Base-by-base conservation (phyloP, 2,329 filamentous ascomycete species). In the Echinosphaeria canescens region DNA sequence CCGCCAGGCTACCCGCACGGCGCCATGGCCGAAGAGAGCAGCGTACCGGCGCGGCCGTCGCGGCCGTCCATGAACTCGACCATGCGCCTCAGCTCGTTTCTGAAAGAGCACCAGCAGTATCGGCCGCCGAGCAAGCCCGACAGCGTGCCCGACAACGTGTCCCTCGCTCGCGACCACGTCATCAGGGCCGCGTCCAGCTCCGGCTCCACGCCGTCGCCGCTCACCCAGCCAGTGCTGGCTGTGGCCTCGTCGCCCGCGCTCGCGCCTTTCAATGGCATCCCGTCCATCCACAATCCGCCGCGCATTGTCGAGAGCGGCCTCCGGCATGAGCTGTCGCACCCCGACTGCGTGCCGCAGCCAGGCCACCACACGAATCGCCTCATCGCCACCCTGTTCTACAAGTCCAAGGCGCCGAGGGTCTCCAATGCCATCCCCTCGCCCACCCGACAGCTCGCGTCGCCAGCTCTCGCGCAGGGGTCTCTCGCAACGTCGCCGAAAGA, bases 381-480 rank as follows among this genome's bases (percentile, higher is more conserved):
- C 26, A 50, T 74, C 17, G 69, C 65, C 6, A 75, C 69, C 1
- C 49, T 75, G 25, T 62, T 73, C 42, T 75, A 75, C 53, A 68
- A 65, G 44, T 49, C 47, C 10, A 42, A 44, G 19, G 29, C 38
- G 24, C 34, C 37, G 10, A 39, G 42, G 27, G 34, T 41, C 26
- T 41, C 45, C 23, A 44, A 44, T 29, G 44, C 41, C 20, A 38
- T 43, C 18, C 44, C 48, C 14, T 46, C 48, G 27, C 44, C 50
- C 22, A 36, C 44, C 12, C 17, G 17, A 6, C n/a, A n/a, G n/a
- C 41, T 47, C 30, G 39, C 42, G 23, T 34, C 53, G 28, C 30
- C 42, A 25, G 34, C 37, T 8, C 28, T 28, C 15, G 12, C 23
- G 13, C 15, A 16, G 14, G n/a, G n/a, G n/a, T 19, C 17, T 6